Evolutionary conservation across 371 early-diverging fungal genomes (phyloP).

Genomic region (Blakeslea trispora): DNA sequence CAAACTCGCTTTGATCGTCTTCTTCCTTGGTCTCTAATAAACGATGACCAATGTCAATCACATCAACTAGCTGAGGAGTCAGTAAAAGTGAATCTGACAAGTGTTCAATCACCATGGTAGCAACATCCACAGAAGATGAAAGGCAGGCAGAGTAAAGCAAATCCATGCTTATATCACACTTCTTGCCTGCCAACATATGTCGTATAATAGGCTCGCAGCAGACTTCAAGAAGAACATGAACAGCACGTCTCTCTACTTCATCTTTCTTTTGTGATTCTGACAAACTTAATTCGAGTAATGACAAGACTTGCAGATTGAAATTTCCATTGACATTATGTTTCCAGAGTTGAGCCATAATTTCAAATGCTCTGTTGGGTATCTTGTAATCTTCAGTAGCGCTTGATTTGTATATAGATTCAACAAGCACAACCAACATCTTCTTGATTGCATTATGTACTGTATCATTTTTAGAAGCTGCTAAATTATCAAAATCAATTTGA

Average conservation of each 20-base stretch:
- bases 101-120: slow-evolving; percentile 15
- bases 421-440: slow-evolving; percentile 29
- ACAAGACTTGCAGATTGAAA: slow-evolving; percentile 25
- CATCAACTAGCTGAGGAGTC: slow-evolving; percentile 22
- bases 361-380: slow-evolving; percentile 27
- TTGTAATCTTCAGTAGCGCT: slow-evolving; percentile 1
- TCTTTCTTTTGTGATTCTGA: slow-evolving; percentile 7
- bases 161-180: slow-evolving; percentile 16
- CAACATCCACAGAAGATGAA: slow-evolving; percentile 26
- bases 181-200: slow-evolving; percentile 35
- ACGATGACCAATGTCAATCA: slow-evolving; percentile 28
- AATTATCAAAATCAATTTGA: slow-evolving; percentile 23
- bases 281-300: slow-evolving; percentile 27
- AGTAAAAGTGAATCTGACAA: slow-evolving; percentile 12
- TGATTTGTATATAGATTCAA: slow-evolving; percentile 23
- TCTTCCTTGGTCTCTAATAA: slow-evolving; percentile 1
- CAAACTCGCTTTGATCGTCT: slow-evolving; percentile 8
- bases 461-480: slow-evolving; percentile 8
- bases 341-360: slow-evolving; percentile 32
- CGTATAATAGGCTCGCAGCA: slow-evolving; percentile 31
- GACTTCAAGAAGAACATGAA: slow-evolving; percentile 22
- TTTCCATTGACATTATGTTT: slow-evolving; percentile 12
- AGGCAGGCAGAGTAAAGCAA: slow-evolving; percentile 22
- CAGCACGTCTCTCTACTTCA: slow-evolving; percentile 15
- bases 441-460: slow-evolving; percentile 17